Base-by-base conservation (phyloP, 345 rosid genomes). In the Citropsis articulata region DNA sequence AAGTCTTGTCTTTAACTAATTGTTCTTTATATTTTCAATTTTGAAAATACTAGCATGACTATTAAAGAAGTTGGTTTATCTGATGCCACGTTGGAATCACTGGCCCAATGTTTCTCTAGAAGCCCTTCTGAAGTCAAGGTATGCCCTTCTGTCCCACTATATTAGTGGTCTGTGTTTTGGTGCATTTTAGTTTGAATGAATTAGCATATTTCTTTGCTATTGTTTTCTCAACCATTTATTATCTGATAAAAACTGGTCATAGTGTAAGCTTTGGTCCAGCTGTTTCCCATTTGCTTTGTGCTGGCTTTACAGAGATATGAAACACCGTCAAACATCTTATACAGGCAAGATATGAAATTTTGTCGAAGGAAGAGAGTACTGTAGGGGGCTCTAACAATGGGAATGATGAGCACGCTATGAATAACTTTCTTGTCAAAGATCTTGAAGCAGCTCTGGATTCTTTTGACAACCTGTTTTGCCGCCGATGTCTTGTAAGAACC, bases 381-480 rank as follows among this genome's bases (percentile, higher is more conserved):
- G 67, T 69, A 21, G 91, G 71, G 19, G 86, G 83, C 83, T 68
- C 89, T 72, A 84, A 82, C 75, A 83, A 84, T 68, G 86, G 82
- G 80, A 85, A 86, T 45, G 91, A 87, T 78, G 88, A 80, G 63
- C 93, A 87, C 69, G 76, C 82, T 76, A 78, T 86, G 86, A 92
- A 85, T 83, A 78, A 91, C 77, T 88, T 91, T 83, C 85, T 88
- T 62, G 92, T 82, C 71, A 97, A 92, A 85, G 98, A 96, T 90
- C 90, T 96, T 83, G 99, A 96, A 84, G 98, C 97, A 83, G 98
- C 98, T 78, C 86, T 91, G 78, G 99, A 97, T 91, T 97, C 99
- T 77, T 97, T 97, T 69, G 99, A 97, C 88, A 97, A 97, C 80
- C 85, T 97, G 24, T 94, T 97, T 84, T 97, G 99, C 77, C 95